Evolutionary conservation across 2,329 filamentous ascomycete species (phyloP).

Genomic region (Pestalotiopsis sp.): DNA sequence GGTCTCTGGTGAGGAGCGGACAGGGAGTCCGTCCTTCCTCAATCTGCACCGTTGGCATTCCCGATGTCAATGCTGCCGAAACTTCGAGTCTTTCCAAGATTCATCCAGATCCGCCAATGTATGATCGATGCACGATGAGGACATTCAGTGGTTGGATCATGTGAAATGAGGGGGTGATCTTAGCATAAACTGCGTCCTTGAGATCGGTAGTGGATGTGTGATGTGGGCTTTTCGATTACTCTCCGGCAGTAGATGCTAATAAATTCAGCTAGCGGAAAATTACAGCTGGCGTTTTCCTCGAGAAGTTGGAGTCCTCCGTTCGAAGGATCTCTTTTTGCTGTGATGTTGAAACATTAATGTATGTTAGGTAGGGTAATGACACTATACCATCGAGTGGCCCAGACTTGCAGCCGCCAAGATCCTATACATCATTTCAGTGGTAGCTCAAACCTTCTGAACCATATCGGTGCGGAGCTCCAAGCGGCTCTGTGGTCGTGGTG

Average conservation of each 20-base stretch:
- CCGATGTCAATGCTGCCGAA: background rate
- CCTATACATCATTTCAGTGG: background rate
- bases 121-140: background rate
- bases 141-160: background rate
- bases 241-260: background rate
- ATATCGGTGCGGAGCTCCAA: background rate
- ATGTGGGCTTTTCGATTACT: background rate
- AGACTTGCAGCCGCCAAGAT: background rate
- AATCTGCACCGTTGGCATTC: background rate
- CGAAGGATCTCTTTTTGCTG: too few relatives aligned
- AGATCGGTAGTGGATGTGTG: background rate
- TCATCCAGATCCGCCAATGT: background rate
- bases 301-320: too few relatives aligned
- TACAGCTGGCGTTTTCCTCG: too few relatives aligned
- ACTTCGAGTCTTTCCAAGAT: background rate
- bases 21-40: background rate
- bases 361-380: background rate
- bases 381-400: background rate
- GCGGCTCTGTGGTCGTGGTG: background rate
- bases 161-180: background rate
- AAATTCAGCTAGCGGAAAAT: too few relatives aligned
- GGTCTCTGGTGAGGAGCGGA: background rate
- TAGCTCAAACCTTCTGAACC: background rate
- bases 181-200: background rate
- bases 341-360: background rate